Conservation (phyloP, 2,329 filamentous ascomycete genomes). For the Thermoascus crustaceus region DNA sequence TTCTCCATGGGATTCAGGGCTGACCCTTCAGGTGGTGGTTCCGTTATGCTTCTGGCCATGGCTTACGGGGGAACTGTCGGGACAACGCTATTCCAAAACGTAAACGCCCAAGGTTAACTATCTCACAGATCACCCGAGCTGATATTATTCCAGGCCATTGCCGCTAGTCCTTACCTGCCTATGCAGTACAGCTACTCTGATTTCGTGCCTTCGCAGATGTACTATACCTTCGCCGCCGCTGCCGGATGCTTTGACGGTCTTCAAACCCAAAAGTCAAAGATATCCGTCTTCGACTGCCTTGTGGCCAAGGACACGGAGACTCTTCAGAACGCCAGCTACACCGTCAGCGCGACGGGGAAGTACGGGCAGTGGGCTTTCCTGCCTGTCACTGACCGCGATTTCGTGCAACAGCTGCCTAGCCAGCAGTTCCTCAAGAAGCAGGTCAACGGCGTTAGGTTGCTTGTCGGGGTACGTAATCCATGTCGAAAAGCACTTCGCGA, state of each 20-base stretch:
- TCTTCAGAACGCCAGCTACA: slow-evolving; percentile 29
- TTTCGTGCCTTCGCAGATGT: slow-evolving; percentile 37
- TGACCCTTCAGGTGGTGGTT: slow-evolving; percentile 46
- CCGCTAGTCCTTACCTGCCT: slow-evolving; percentile 47
- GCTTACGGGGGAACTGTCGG: slow-evolving; percentile 1
- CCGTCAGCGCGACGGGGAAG: slow-evolving; percentile 21
- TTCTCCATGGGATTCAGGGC: slow-evolving; percentile 16
- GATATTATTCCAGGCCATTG: slow-evolving; percentile 17
- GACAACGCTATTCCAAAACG: slow-evolving; percentile 3
- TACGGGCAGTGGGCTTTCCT: slow-evolving; percentile 36
- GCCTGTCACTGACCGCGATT: slow-evolving; percentile 35
- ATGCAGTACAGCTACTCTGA: slow-evolving; percentile 46
- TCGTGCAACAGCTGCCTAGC: slow-evolving; percentile 30
- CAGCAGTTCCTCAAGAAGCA: slow-evolving; percentile 25
- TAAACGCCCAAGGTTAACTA: slow-evolving; percentile 1
- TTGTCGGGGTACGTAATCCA: slow-evolving; percentile 17
- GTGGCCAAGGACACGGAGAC: slow-evolving; percentile 25
- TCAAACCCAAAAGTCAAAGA: slow-evolving; percentile 9
- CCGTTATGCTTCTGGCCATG: slow-evolving; percentile 44
- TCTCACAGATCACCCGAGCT: not conserved
- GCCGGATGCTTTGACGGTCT: slow-evolving; percentile 32
- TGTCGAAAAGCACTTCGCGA: not conserved
- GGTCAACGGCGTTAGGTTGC: slow-evolving; percentile 29
- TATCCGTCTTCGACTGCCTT: slow-evolving; percentile 36
- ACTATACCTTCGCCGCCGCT: slow-evolving; percentile 37